These are phyloP conservation scores for Cucumis hystrix DNA, from an alignment of 306 rosid species.

Conservation along the genomic window DNA sequence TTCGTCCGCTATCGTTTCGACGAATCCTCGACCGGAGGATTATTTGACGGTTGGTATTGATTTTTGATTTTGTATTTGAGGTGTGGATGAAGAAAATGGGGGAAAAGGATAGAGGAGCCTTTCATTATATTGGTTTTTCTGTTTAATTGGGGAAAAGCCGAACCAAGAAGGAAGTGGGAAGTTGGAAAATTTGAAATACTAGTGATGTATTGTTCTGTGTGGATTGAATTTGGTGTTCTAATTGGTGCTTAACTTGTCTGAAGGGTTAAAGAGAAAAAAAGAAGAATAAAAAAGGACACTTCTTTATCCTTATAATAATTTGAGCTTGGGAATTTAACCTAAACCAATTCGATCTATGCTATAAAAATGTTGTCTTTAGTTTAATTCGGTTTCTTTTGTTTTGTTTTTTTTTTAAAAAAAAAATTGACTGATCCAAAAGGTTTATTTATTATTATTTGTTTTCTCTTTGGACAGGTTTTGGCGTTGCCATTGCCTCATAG, in stretches of 20 bases:
- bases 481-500: constrained; percentile 92
- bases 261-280: neutral
- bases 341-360: neutral
- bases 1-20: constrained; percentile 72
- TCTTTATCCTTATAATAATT: neutral
- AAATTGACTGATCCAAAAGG: neutral
- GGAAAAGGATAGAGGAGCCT: neutral
- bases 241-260: neutral
- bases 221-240: neutral
- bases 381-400: neutral
- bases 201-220: neutral
- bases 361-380: neutral
- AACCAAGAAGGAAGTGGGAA: neutral
- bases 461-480: constrained; percentile 49
- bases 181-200: neutral
- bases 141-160: neutral
- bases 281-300: neutral
- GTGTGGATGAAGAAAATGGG: neutral
- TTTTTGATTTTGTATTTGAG: constrained; percentile 1
- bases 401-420: neutral
- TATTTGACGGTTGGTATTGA: constrained; percentile 65
- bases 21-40: constrained; percentile 86
- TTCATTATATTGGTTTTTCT: neutral
- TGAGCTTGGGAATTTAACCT: neutral
- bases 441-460: neutral